Evolutionary conservation across 768 basidiomycete species (phyloP).

Genomic region (Auricularia heimuer): DNA sequence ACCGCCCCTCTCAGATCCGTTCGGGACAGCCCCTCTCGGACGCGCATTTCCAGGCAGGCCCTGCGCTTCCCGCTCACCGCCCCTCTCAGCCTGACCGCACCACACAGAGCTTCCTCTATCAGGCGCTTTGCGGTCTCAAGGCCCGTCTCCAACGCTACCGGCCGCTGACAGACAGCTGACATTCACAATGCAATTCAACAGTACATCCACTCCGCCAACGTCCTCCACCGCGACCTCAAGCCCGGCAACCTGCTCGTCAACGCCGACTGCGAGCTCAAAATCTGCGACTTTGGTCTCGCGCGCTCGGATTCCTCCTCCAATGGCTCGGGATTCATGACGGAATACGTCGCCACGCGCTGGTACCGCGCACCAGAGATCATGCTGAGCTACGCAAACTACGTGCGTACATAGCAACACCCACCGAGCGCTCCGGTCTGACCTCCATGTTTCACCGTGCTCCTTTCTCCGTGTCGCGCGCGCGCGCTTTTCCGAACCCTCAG

Average conservation of each 20-base stretch:
- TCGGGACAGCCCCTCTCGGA: slow-evolving; percentile 83
- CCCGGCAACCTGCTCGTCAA: slow-evolving; percentile 94
- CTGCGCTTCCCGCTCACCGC: not conserved
- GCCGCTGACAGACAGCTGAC: not conserved
- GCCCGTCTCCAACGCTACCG: slow-evolving; percentile 15
- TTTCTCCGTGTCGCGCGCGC: not conserved
- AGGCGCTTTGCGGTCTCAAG: slow-evolving; percentile 94
- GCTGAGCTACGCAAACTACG: slow-evolving; percentile 93
- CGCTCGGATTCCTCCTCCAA: slow-evolving; percentile 49
- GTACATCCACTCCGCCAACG: slow-evolving; percentile 96
- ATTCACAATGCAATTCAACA: slow-evolving; percentile 7
- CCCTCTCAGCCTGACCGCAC: not conserved
- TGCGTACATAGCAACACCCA: slow-evolving; percentile 30
- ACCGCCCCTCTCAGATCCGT: slow-evolving; percentile 45
- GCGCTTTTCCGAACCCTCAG: slow-evolving; percentile 24
- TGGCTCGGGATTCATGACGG: slow-evolving; percentile 95
- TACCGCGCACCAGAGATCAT: slow-evolving; percentile 99
- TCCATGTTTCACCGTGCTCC: not conserved
- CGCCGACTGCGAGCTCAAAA: slow-evolving; percentile 96
- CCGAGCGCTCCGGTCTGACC: slow-evolving; percentile 1
- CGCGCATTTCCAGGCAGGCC: slow-evolving; percentile 63
- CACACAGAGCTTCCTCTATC: slow-evolving; percentile 76
- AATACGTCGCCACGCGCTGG: slow-evolving; percentile 95
- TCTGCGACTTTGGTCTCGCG: slow-evolving; percentile 97
- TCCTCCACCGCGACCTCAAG: slow-evolving; percentile 93